Evolutionary conservation across 2,329 filamentous ascomycete species (phyloP), one percentile per base, ranked within the genome.

Genomic region (Ophiostoma tasmaniense): DNA sequence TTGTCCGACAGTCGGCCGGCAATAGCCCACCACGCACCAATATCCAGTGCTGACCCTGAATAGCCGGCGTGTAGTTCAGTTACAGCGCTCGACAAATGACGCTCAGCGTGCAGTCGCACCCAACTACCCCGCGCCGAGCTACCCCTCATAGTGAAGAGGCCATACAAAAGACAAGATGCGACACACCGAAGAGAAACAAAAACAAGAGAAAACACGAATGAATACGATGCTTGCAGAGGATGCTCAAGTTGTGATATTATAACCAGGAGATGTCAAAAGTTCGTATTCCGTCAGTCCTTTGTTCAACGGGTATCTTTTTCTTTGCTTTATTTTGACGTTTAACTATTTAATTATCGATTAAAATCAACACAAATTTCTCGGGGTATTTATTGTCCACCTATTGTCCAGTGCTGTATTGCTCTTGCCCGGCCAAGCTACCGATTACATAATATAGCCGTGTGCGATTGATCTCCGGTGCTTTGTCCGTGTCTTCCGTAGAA

Each of bases 121-220:
- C 35, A 42, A 65, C 14, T 42, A 68, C 64, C 67, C 67, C 64
- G 64, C 67, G 67, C 64, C 62, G 45, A 61, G 37, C 20, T 50
- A 42, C 67, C 67, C 45, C 67, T 59, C 62, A 25, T 8, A n/a
- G 33, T 37, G 7, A 11, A 13, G 42, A 45, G n/a, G 20, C 42
- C 14, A n/a, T 45, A 45, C 42, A 50, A 28, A 59, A 62, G 62
- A 50, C 37, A 8, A 62, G 25, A 35, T 6, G 66, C 28, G 20
- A 25, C 13, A 17, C n/a, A 37, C 62, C 61, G 25, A 37, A 22
- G 4, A n/a, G 37, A 61, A 30, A 55, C n/a, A 62, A 39, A 22
- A 25, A 39, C 6, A 37, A 33, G n/a, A 55, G 52, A 50, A 50
- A 62, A 59, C 50, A 55, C 25, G 20, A 35, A 39, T 22, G 17